Evolutionary conservation across 2,329 filamentous ascomycete genomes (phyloP), one percentile per base, ranked within the genome.

Genomic region (Mollisiaceae sp.): DNA sequence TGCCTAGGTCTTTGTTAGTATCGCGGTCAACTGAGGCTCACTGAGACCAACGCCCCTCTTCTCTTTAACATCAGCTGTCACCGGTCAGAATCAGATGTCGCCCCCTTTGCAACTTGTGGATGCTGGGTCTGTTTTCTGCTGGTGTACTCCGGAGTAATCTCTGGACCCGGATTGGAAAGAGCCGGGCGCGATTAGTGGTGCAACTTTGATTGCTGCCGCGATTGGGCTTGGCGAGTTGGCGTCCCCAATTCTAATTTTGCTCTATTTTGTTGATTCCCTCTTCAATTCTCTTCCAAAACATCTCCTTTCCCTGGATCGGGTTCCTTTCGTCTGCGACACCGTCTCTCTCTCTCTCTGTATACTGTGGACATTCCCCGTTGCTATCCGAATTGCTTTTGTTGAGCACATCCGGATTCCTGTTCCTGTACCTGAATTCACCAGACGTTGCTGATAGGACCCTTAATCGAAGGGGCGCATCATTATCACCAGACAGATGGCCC

Each of bases 401-500:
- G 12, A 22, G 32, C 20, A 18, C 36, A 36, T 38, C 36, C 55
- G 55, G 36, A 36, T 41, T 38, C 52, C 35, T 39, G 55, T 39
- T 12, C 32, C 35, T 22, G 55, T 57, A 22, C 55, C 55, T 57
- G 55, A 54, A 35, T 54, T 50, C 24, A 35, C 14, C 24, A 15
- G n/a, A 45, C 39, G 22, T 36, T 27, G 9, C 27, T 64, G 63
- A 67, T 68, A 63, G 66, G 68, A 68, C 55, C 61, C 58, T 57
- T 60, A 65, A 63, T 65, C 61, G 52, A 66, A 36, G 56, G 35
- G 62, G 47, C 52, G 61, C 55, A 62, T 35, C 35, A 52, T 50
- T 43, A 62, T 22, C 59, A 60, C 43, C 35, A 64, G 66, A 56
- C 61, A 66, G 22, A 52, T 69, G 12, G 66, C 65, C 56, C 69